Evolutionary conservation across 2,329 filamentous ascomycete genomes (phyloP), one percentile per base, ranked within the genome.

Genomic region (Colletotrichum neosansevieriae): DNA sequence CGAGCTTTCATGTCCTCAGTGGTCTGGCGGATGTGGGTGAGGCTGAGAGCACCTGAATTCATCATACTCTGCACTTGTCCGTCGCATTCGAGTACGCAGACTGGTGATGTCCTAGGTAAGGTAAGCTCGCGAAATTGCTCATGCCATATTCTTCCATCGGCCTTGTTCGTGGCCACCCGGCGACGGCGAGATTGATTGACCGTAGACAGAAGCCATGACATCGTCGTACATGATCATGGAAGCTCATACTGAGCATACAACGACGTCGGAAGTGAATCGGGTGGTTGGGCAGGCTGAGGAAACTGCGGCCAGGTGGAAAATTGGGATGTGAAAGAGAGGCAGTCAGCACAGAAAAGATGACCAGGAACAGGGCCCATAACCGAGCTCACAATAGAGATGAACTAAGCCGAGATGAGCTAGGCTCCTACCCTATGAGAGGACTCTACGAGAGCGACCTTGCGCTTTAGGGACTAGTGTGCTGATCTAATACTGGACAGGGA

Each of bases 301-400:
- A 49, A 54, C 3, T 15, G 40, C 38, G 54, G 36, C 38, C 32
- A 7, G 53, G 12, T 34, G 38, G 24, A 45, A 53, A 49, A 54
- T 24, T 19, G 11, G 11, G 36, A 38, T 38, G 47, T 36, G 29
- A 34, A 58, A 32, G 40, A 45, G 34, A 65, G 45, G 61, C 13
- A 49, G 66, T 66, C 38, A 68, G 61, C 61, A 66, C 32, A 58
- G 21, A 56, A 36, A 34, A 34, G 24, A 62, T 50, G 61, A 59
- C 47, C 49, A 60, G 66, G 66, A 56, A 60, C 66, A 65, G 56
- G 66, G 66, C 61, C 32, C 32, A 32, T 32, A 40, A 36, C 21
- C 11, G 29, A 15, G 42, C 54, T 65, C 32, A 65, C 21, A 50
- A 56, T 59, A 65, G 61, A 56, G 32, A 36, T 34, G 36, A 45